Conservation (phyloP, 2,329 filamentous ascomycete genomes). For the Neonectria magnoliae region DNA sequence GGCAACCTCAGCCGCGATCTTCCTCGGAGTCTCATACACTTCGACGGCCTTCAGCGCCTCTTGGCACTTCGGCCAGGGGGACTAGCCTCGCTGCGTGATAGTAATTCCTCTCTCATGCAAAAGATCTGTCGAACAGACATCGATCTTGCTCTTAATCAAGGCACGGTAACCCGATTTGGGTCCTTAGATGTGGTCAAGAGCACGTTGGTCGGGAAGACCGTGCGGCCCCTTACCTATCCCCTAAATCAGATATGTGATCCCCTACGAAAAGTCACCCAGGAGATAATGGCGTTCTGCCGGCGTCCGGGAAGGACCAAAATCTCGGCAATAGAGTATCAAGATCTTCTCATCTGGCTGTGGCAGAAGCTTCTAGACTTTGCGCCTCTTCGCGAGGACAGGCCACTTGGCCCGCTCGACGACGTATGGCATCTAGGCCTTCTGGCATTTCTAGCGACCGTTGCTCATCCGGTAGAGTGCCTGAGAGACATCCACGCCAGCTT, state of each 20-base stretch:
- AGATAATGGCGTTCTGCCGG: conserved; percentile 23
- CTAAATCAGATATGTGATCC: conserved; percentile 17
- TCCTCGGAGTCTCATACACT: conserved; percentile 21
- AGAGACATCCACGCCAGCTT: conserved; percentile 6
- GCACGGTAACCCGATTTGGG: conserved; percentile 27
- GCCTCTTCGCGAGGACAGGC: conserved; percentile 13
- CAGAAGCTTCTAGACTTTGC: conserved; percentile 28
- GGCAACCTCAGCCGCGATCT: conserved; percentile 26
- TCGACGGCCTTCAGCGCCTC: conserved; percentile 24
- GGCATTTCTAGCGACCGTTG: conserved; percentile 26
- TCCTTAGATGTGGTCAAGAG: conserved; percentile 11
- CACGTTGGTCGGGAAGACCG: not conserved
- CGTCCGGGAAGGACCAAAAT: conserved; percentile 19
- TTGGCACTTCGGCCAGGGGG: conserved; percentile 10
- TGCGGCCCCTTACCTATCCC: conserved; percentile 4
- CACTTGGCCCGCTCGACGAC: conserved; percentile 23
- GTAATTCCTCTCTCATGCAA: conserved; percentile 22
- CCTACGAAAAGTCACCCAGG: conserved; percentile 8
- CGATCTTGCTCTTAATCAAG: conserved; percentile 17
- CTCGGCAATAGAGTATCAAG: conserved; percentile 25
- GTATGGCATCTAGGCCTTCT: conserved; percentile 25
- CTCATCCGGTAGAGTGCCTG: conserved; percentile 17
- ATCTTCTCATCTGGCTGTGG: conserved; percentile 29
- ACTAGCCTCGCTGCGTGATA: conserved; percentile 13
- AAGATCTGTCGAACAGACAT: conserved; percentile 33